These are phyloP conservation scores for Sechiopsis laciniata DNA, from an alignment of 306 rosid species.

Conservation along the genomic window DNA sequence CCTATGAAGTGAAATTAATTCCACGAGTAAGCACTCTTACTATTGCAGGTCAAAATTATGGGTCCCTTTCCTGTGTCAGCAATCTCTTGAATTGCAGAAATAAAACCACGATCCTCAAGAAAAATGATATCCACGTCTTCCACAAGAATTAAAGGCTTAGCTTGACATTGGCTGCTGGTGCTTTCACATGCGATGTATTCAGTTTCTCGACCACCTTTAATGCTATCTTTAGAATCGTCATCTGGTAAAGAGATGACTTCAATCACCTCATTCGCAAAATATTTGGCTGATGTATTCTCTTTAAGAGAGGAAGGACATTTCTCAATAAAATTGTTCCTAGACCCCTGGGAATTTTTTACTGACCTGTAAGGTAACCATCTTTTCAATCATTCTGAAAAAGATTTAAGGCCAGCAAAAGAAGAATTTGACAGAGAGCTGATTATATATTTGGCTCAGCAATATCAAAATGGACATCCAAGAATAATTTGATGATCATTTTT, in stretches of 20 bases:
- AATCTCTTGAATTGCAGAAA: slow-evolving; percentile 68
- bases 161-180: slow-evolving; percentile 27
- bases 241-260: slow-evolving; percentile 42
- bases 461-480: neutral
- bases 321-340: slow-evolving; percentile 22
- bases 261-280: slow-evolving; percentile 32
- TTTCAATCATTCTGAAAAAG: neutral
- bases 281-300: slow-evolving; percentile 28
- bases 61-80: slow-evolving; percentile 76
- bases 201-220: slow-evolving; percentile 25
- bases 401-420: slow-evolving; percentile 3
- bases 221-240: slow-evolving; percentile 36
- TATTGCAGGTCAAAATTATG: slow-evolving; percentile 81
- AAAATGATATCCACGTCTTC: slow-evolving; percentile 84
- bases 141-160: slow-evolving; percentile 58
- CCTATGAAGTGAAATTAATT: slow-evolving; percentile 21
- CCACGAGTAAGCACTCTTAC: slow-evolving; percentile 49
- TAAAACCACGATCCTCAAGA: slow-evolving; percentile 76
- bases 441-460: neutral
- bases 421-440: neutral
- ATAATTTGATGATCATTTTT: neutral
- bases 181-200: slow-evolving; percentile 25
- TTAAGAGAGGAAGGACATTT: slow-evolving; percentile 28
- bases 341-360: slow-evolving; percentile 30
- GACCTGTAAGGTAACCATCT: slow-evolving; percentile 34